Conservation (phyloP, 768 basidiomycete species). For the Strobilomyces dryophilus region DNA sequence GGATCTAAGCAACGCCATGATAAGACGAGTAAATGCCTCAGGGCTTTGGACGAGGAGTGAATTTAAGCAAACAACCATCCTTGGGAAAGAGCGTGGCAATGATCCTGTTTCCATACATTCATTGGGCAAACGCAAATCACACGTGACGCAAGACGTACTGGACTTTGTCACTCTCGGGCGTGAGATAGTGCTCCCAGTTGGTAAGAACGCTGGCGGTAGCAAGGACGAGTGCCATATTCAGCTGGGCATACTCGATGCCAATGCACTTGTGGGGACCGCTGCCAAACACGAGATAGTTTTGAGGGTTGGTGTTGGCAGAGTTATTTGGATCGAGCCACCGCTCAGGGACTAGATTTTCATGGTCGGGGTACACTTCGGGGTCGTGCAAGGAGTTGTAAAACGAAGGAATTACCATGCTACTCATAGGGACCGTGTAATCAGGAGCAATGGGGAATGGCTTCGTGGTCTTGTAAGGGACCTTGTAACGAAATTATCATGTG, state of each 20-base stretch:
- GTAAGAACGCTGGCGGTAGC: slow-evolving; percentile 77
- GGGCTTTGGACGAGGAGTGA: slow-evolving; percentile 53
- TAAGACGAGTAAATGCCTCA: neutral
- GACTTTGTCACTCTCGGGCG: slow-evolving; percentile 73
- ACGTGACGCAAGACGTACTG: slow-evolving; percentile 49
- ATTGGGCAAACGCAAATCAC: neutral
- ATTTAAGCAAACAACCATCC: slow-evolving; percentile 81
- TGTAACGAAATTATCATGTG: slow-evolving; percentile 26
- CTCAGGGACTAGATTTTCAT: slow-evolving; percentile 79
- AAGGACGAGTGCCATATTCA: slow-evolving; percentile 85
- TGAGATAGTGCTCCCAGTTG: slow-evolving; percentile 86
- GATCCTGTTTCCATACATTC: slow-evolving; percentile 45
- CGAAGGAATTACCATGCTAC: slow-evolving; percentile 92
- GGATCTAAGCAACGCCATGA: neutral
- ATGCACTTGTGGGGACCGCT: slow-evolving; percentile 92
- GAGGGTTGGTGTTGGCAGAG: slow-evolving; percentile 76
- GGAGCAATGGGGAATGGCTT: slow-evolving; percentile 89
- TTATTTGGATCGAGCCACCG: slow-evolving; percentile 88
- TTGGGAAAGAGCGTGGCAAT: slow-evolving; percentile 97
- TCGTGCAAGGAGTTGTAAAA: slow-evolving; percentile 94
- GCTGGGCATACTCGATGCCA: slow-evolving; percentile 85
- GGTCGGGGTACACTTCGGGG: slow-evolving; percentile 79
- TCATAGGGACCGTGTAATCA: slow-evolving; percentile 89
- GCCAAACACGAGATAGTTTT: slow-evolving; percentile 96
- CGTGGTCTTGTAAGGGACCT: slow-evolving; percentile 89